A percentile compares a stretch with the other conserved stretches of the same genome.
Evolutionary conservation across 2,329 filamentous ascomycete species (phyloP).

Genomic region (Colletotrichum destructivum): DNA sequence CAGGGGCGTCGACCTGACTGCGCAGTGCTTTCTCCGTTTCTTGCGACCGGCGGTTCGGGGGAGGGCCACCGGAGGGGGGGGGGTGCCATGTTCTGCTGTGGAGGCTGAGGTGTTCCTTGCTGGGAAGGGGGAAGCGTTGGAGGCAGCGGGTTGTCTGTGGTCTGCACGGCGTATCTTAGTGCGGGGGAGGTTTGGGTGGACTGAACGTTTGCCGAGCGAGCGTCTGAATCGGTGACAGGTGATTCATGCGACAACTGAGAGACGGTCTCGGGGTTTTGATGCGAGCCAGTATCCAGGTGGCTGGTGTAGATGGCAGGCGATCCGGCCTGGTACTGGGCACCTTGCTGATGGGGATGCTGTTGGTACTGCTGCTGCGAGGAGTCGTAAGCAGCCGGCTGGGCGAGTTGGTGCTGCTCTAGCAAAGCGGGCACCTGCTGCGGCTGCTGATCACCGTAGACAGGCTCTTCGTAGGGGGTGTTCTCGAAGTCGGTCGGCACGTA

Average conservation of each 20-base stretch:
- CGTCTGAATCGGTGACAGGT: constrained; percentile 65
- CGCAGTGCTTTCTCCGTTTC: constrained; percentile 65
- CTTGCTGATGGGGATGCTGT: constrained; percentile 44
- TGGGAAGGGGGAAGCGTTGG: constrained; percentile 45
- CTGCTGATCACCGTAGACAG: constrained; percentile 59
- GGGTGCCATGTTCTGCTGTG: constrained; percentile 61
- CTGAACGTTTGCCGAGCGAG: constrained; percentile 57
- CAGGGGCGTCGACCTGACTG: constrained; percentile 58
- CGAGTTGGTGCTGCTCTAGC: constrained; percentile 53
- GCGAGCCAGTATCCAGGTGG: constrained; percentile 52
- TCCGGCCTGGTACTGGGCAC: constrained; percentile 50
- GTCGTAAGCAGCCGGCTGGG: constrained; percentile 59
- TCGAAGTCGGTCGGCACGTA: constrained; percentile 64
- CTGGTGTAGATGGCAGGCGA: constrained; percentile 54
- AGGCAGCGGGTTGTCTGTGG: constrained; percentile 44
- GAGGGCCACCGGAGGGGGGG: constrained; percentile 61
- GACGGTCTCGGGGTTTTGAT: constrained; percentile 70
- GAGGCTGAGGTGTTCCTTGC: constrained; percentile 47
- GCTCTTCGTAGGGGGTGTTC: constrained; percentile 62
- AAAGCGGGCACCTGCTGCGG: constrained; percentile 49
- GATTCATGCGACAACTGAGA: constrained; percentile 77
- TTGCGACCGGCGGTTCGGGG: constrained; percentile 63
- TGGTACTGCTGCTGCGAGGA: constrained; percentile 56
- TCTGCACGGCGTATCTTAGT: constrained; percentile 56
- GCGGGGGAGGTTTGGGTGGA: constrained; percentile 61